Evolutionary conservation across 2,329 filamentous ascomycete genomes (phyloP).

Genomic region (Grosmannia penicillata): DNA sequence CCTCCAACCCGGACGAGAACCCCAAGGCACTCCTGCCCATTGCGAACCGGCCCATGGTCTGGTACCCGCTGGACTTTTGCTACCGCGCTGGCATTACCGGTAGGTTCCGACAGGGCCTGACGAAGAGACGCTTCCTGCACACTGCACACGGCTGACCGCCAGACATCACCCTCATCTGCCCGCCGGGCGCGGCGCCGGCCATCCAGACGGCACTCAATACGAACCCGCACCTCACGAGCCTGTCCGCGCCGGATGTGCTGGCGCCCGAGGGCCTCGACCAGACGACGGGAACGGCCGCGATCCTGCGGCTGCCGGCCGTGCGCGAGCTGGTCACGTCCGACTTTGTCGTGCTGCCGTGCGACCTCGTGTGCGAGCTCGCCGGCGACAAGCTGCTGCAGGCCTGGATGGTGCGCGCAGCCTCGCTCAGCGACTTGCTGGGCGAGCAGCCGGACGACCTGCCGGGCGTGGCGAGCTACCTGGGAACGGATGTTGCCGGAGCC

Average conservation of each 20-base stretch:
- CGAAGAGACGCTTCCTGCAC: neutral
- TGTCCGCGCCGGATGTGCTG: slow-evolving; percentile 61
- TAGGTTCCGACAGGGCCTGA: slow-evolving; percentile 22
- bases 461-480: neutral
- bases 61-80: slow-evolving; percentile 79
- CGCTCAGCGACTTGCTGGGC: slow-evolving; percentile 46
- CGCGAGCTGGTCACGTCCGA: slow-evolving; percentile 65
- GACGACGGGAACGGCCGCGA: slow-evolving; percentile 78
- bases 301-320: slow-evolving; percentile 73
- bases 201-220: slow-evolving; percentile 59
- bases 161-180: slow-evolving; percentile 51
- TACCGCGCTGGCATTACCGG: slow-evolving; percentile 66
- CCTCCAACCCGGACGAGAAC: slow-evolving; percentile 62
- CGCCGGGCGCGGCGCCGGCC: slow-evolving; percentile 48
- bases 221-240: slow-evolving; percentile 60
- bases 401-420: slow-evolving; percentile 78
- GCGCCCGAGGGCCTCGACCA: slow-evolving; percentile 63
- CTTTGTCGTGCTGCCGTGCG: slow-evolving; percentile 84
- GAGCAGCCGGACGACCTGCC: slow-evolving; percentile 19
- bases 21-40: slow-evolving; percentile 73
- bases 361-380: slow-evolving; percentile 79
- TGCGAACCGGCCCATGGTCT: slow-evolving; percentile 77
- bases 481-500: slow-evolving; percentile 12
- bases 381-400: slow-evolving; percentile 73
- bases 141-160: neutral